phyloP scores from a whole-genome alignment of 2,329 filamentous ascomycete species.

The Cercospora sojina region DNA sequence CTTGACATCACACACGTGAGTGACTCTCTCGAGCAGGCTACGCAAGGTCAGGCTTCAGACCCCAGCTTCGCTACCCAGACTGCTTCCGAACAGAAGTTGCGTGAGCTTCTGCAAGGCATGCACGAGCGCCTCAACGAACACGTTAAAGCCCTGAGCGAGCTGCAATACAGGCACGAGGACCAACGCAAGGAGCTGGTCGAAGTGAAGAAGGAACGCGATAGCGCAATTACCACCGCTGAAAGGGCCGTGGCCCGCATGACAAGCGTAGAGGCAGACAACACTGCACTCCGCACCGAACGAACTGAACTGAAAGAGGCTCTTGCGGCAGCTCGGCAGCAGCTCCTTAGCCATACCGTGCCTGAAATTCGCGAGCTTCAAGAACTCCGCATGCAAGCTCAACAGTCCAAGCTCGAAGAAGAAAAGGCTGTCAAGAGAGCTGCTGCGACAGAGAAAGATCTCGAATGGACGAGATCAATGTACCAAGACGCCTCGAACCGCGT shows the following conservation, averaged over 20 bases:
- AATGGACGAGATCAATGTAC: conserved; percentile 60
- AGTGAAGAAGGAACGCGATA: conserved; percentile 30
- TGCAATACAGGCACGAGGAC: conserved; percentile 39
- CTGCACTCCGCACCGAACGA: conserved; percentile 31
- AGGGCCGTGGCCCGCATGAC: conserved; percentile 29
- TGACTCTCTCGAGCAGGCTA: conserved; percentile 42
- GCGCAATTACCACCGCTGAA: conserved; percentile 27
- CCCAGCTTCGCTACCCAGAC: background rate
- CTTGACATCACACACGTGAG: conserved; percentile 44
- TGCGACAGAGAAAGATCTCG: conserved; percentile 49
- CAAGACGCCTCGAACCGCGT: conserved; percentile 57
- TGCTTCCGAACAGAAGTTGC: conserved; percentile 27
- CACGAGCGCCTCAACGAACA: conserved; percentile 33
- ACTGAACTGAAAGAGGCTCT: conserved; percentile 34
- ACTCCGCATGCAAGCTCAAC: conserved; percentile 26
- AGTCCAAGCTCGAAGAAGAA: conserved; percentile 29
- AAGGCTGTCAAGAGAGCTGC: conserved; percentile 36
- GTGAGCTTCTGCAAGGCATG: conserved; percentile 25
- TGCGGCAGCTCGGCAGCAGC: conserved; percentile 30
- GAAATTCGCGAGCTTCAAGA: conserved; percentile 38
- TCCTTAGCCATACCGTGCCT: conserved; percentile 34
- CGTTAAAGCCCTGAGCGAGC: conserved; percentile 32
- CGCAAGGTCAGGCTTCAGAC: conserved; percentile 11
- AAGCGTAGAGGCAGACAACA: conserved; percentile 22
- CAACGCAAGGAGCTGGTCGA: conserved; percentile 33